Conservation (phyloP, 192 early-diverging fungal genomes). For the Allomyces arbusculus region DNA sequence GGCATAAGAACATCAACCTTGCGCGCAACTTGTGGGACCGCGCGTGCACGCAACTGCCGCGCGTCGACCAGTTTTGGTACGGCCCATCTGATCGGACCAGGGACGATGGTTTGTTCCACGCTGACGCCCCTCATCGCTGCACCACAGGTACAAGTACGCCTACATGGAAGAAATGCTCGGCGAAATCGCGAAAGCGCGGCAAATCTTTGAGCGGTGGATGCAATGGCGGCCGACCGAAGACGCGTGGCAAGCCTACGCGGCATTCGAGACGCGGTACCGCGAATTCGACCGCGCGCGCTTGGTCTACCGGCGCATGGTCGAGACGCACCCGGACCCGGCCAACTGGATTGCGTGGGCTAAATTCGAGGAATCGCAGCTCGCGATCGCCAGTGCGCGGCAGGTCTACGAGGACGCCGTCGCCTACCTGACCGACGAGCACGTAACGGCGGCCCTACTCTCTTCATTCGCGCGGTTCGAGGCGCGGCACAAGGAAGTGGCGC, state of each 20-base stretch:
- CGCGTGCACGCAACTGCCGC: constrained; percentile 67
- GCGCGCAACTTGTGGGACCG: constrained; percentile 91
- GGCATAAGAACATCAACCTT: constrained; percentile 77
- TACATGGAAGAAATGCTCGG: constrained; percentile 96
- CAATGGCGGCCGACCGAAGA: constrained; percentile 84
- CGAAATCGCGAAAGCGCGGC: constrained; percentile 65
- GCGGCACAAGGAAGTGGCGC: constrained; percentile 67
- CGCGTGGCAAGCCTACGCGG: constrained; percentile 86
- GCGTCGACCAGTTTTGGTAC: constrained; percentile 60
- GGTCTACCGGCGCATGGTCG: constrained; percentile 70
- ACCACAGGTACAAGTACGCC: constrained; percentile 72
- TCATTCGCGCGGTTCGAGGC: constrained; percentile 95
- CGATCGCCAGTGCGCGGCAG: constrained; percentile 46
- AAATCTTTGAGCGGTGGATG: constrained; percentile 99
- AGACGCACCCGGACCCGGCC: constrained; percentile 71
- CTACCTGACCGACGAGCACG: constrained; percentile 63
- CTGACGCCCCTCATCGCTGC: neutral
- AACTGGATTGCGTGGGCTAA: constrained; percentile 93
- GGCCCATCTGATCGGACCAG: no score
- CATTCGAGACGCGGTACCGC: constrained; percentile 75
- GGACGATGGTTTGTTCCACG: neutral
- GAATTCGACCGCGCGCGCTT: constrained; percentile 62
- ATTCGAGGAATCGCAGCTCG: constrained; percentile 75
- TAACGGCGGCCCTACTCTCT: constrained; percentile 87
- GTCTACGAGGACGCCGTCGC: constrained; percentile 79